Conservation (phyloP, 148 eudicot species). For the Fagopyrum tataricum region DNA sequence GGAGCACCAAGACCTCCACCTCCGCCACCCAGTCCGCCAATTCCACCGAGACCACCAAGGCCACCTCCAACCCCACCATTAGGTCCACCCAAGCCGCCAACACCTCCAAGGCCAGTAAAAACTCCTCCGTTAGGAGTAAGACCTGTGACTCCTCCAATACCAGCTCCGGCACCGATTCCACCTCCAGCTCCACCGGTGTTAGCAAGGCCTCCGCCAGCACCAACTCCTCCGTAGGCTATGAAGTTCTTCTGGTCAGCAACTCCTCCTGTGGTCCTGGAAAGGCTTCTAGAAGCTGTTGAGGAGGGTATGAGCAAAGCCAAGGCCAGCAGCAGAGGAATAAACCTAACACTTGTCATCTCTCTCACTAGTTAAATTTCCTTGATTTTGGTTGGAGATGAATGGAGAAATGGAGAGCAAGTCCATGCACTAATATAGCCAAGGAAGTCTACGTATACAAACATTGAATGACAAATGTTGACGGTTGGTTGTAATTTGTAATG, state of each 20-base stretch:
- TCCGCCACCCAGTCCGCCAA: not conserved
- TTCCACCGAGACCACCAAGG: not conserved
- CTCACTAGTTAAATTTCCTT: not conserved
- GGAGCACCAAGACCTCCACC: not conserved
- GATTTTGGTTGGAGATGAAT: not conserved
- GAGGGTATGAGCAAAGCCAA: not conserved
- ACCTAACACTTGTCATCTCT: not conserved
- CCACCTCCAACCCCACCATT: not conserved
- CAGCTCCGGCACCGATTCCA: not conserved
- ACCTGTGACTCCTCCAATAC: not conserved
- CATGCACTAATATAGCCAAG: not conserved
- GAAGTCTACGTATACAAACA: not conserved
- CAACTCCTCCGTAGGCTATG: not conserved
- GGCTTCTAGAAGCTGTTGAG: slow-evolving; percentile 1
- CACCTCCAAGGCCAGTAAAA: not conserved
- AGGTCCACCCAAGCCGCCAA: not conserved
- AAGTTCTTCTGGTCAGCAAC: not conserved
- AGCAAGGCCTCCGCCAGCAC: not conserved
- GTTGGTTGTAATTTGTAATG: not conserved
- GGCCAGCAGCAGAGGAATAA: not conserved
- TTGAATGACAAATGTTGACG: not conserved
- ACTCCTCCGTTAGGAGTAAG: not conserved
- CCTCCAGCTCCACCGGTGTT: not conserved
- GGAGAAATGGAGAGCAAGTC: not conserved
- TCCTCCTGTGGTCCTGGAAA: not conserved